Evolutionary conservation across 1,139 yeast species (phyloP), one percentile per base, ranked within the genome.

Genomic region (Kodamaea ohmeri): DNA sequence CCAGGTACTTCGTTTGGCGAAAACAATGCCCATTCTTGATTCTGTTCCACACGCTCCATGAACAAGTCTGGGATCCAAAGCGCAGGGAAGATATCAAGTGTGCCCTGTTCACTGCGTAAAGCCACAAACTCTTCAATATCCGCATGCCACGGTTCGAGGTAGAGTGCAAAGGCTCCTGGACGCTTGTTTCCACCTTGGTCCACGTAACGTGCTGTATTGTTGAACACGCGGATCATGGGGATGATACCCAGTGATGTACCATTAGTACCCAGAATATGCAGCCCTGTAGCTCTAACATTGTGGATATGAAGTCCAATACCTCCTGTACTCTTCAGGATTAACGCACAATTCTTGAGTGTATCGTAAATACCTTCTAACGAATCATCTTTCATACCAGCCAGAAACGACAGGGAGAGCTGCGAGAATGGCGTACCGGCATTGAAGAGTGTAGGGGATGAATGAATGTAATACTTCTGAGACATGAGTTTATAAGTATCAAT

Each of bases 141-240:
- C 3, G 72, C 63, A 56, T 77, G 83, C 83, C 83, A 77, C 34
- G 83, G 82, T 49, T 77, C 83, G 37, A 76, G 46, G 58, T 76
- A 77, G 21, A 76, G 61, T n/a, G 81, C 79, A 54, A 77, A 74
- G 6, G 83, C 83, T 31, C 83, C 82, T 0, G 83, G 83, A 47
- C 83, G 56, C 55, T 76, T 76, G 49, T 76, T 76, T 21, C 82
- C 82, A 24, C 83, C 83, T 52, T 77, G 83, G 47, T 77, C 82
- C 19, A 77, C 83, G 48, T 76, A 76, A 51, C 79, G 66, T 13
- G 83, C 80, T 6, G 81, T 76, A 50, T 75, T 71, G 51, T 77
- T 76, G 57, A 76, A 76, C 14, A 76, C 82, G 45, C 76, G 67
- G 12, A 77, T 58, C 81, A 77, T 75, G 1, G 83, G 83, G 15